Conservation (phyloP, 2,329 filamentous ascomycete species). For the Paraphaeosphaeria sporulosa region DNA sequence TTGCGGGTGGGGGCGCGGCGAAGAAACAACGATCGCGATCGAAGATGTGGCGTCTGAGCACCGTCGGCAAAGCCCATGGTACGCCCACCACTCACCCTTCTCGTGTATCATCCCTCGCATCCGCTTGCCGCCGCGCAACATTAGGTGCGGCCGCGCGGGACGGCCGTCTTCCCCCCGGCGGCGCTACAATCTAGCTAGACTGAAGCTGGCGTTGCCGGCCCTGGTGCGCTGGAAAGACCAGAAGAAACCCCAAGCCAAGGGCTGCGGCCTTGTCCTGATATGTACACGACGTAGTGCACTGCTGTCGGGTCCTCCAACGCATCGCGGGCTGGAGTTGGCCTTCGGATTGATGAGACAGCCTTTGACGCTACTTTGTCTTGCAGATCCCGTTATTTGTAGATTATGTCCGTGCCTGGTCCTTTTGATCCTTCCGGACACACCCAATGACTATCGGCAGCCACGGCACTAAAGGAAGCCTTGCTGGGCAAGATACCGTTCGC, state of each 20-base stretch:
- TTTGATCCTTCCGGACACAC: constrained; percentile 5
- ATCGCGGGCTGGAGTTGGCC: background rate
- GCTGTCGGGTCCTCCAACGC: constrained; percentile 13
- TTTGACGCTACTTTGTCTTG: constrained; percentile 10
- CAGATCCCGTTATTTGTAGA: constrained; percentile 13
- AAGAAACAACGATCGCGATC: background rate
- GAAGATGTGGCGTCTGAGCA: background rate
- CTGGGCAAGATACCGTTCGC: background rate
- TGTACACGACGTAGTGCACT: background rate
- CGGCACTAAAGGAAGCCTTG: constrained; percentile 16
- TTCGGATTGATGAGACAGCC: background rate
- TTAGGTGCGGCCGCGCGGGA: constrained; percentile 8
- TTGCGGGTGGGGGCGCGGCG: background rate
- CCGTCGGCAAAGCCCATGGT: background rate
- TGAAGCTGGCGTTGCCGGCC: background rate
- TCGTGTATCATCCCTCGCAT: background rate
- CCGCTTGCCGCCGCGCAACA: constrained; percentile 4
- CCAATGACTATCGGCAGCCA: constrained; percentile 12
- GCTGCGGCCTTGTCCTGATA: background rate
- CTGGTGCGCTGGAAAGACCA: background rate
- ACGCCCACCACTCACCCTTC: background rate
- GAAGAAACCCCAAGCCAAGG: background rate
- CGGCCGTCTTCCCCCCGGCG: background rate
- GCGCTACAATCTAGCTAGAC: background rate
- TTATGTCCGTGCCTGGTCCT: constrained; percentile 4